Evolutionary conservation across 192 early-diverging fungal genomes (phyloP), one percentile per base, ranked within the genome.

Genomic region (Phlyctochytrium bullatum): DNA sequence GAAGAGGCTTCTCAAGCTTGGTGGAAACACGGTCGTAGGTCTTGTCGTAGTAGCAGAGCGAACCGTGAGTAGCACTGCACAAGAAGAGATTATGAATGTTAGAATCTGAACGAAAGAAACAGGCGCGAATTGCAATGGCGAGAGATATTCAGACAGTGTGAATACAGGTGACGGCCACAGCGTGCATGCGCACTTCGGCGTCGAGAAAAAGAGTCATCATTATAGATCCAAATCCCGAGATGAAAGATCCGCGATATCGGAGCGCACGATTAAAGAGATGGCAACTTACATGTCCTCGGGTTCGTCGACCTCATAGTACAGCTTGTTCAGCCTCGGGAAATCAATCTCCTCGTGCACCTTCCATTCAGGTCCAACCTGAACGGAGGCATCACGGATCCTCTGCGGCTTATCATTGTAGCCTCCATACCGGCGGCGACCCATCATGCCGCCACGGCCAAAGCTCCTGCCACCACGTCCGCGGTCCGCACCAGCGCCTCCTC

Each of bases 321-420:
- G 85, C 71, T 92, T 91, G 63, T 79, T 79, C 78, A 99, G 78
- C 25, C 95, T 88, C 59, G 73, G 85, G 68, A 99, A 96, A 73
- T 98, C 95, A 65, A 96, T 90, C 75, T 98, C 97, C 71, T 97
- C 95, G 65, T 93, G 80, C 29, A 97, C 83, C 68, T 82, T 88
- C 97, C 97, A 99, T 56, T 96, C 92, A 52, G 84, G 80, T 0
- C 88, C 88, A 66, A 96, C 89, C 70, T 86, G 89, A 61, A 99
- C 88, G 47, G 88, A 91, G 14, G 95, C 88, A 73, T 92, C 90
- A 33, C 94, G 85, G 52, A 91, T 76, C 71, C 89, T 88, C 70
- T 91, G 89, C 27, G 76, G 88, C 59, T 80, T 83, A 59, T 83
- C 78, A 51, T 76, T 80, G 59, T 80, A 78, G 30, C 76, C 76